Evolutionary conservation across 1,139 yeast genomes (phyloP).

Genomic region (Zygoascus meyerae): DNA sequence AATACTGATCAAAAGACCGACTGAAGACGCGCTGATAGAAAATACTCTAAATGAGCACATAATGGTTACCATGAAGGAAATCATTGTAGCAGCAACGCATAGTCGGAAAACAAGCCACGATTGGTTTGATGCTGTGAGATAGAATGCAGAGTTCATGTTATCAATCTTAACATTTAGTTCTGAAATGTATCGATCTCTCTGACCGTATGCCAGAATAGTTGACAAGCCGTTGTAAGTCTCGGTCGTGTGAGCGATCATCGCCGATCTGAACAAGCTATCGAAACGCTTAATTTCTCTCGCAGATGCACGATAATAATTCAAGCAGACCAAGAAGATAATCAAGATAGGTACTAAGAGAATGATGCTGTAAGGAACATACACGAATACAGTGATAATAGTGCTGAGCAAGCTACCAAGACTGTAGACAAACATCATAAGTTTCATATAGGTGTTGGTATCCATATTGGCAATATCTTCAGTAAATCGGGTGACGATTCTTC

Average conservation of each 20-base stretch:
- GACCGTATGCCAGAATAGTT: conserved; percentile 57
- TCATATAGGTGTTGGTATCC: conserved; percentile 51
- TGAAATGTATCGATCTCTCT: conserved; percentile 40
- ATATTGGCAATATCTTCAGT: conserved; percentile 76
- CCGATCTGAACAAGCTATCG: conserved; percentile 66
- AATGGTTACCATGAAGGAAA: conserved; percentile 43
- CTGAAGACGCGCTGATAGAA: conserved; percentile 51
- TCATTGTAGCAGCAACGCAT: conserved; percentile 43
- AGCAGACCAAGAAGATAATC: conserved; percentile 24
- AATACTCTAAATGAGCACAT: conserved; percentile 56
- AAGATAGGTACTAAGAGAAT: conserved; percentile 25
- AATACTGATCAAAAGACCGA: conserved; percentile 51
- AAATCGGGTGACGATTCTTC: conserved; percentile 53
- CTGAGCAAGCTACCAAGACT: conserved; percentile 21
- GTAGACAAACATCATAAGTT: conserved; percentile 24
- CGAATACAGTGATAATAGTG: conserved; percentile 25
- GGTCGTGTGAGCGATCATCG: conserved; percentile 66
- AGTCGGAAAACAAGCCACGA: conserved; percentile 69
- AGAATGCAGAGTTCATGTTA: conserved; percentile 63
- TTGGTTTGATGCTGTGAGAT: conserved; percentile 56
- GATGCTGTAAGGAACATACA: conserved; percentile 28
- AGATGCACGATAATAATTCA: conserved; percentile 54
- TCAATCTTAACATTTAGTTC: conserved; percentile 47
- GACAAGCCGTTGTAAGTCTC: conserved; percentile 66
- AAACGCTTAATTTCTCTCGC: conserved; percentile 73